Percentiles rank a stretch among this genome's conserved stretches.
These are phyloP conservation scores for Grammothele lineata DNA, from an alignment of 768 basidiomycete genomes.

Conservation along the genomic window DNA sequence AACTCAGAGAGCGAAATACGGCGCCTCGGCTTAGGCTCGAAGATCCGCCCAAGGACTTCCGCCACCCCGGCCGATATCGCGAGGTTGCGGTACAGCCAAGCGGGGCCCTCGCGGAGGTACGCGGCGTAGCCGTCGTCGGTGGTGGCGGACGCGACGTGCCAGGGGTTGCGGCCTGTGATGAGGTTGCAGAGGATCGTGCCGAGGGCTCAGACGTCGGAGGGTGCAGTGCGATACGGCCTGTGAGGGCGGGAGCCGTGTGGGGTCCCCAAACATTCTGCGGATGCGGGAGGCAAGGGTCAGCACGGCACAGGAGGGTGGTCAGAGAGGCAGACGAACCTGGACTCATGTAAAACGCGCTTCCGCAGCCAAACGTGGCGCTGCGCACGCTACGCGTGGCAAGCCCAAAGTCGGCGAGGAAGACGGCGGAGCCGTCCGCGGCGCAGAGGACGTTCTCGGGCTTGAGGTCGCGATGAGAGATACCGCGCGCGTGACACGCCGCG, in stretches of 20 bases:
- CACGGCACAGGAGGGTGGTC: not conserved
- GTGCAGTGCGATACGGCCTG: slow-evolving; percentile 72
- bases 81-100: slow-evolving; percentile 57
- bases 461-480: slow-evolving; percentile 53
- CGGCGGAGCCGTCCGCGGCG: slow-evolving; percentile 32
- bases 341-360: slow-evolving; percentile 30
- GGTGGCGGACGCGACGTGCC: slow-evolving; percentile 73
- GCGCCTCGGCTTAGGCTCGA: slow-evolving; percentile 26
- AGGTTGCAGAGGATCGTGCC: slow-evolving; percentile 95
- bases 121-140: slow-evolving; percentile 83
- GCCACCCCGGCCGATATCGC: slow-evolving; percentile 27
- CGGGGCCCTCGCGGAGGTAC: slow-evolving; percentile 66
- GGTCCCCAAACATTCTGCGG: slow-evolving; percentile 82
- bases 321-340: slow-evolving; percentile 20
- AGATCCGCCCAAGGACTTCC: slow-evolving; percentile 25
- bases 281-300: slow-evolving; percentile 24
- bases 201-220: slow-evolving; percentile 94
- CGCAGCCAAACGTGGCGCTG: slow-evolving; percentile 25
- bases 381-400: slow-evolving; percentile 25
- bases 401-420: slow-evolving; percentile 53
- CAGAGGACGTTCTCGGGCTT: slow-evolving; percentile 54
- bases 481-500: slow-evolving; percentile 42
- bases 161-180: slow-evolving; percentile 92
- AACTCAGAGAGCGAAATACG: slow-evolving; percentile 39
- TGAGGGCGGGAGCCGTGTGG: slow-evolving; percentile 37